Base-by-base conservation (phyloP, 2,329 filamentous ascomycete genomes). In the Aspergillus calidoustus region DNA sequence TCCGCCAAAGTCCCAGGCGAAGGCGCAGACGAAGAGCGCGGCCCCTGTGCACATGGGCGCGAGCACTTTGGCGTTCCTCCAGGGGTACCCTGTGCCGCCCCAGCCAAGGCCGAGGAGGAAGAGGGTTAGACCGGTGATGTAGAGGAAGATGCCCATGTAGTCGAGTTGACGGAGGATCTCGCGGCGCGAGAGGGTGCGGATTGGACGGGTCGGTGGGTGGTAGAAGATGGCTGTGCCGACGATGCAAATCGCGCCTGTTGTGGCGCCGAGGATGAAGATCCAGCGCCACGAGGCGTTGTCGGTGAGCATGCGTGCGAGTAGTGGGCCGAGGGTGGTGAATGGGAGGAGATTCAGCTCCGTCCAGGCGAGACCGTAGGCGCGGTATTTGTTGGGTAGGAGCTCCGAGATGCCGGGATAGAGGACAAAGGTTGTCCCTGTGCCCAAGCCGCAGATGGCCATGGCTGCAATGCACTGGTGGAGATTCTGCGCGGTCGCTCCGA, bases 341-440 rank as follows among this genome's bases (percentile, higher is more conserved):
- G 54, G 54, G 17, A 56, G 44, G 3, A 46, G 46, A 1, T 46
- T 49, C 28, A 56, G 11, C 19, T 49, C 47, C 7, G 46, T 46
- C 13, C 47, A 49, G 6, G 54, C 46, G 19, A 49, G 43, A 7
- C 47, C 46, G 28, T 49, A 46, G 0, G 43, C 44, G 31, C 54
- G 46, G 54, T 56, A 56, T 15, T 56, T 56, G 22, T 56, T 56
- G 8, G 54, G 54, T 5, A 56, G 43, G 19, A 56, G 44, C 30
- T 56, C 54, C 1, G 54, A 56, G 22, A 56, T 38, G 9, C 54
- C 54, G 3, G 47, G 47, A 44, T 49, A 56, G 19, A 56, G 19
- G 13, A 49, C 46, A 25, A 48, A 48, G n/a, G 46, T 23, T 2
- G 46, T 48, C 5, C 46, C 46, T 23, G 46, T 48, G 46, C 46